Conservation (phyloP, 208 protist genomes). For the Phytomonas francai region DNA sequence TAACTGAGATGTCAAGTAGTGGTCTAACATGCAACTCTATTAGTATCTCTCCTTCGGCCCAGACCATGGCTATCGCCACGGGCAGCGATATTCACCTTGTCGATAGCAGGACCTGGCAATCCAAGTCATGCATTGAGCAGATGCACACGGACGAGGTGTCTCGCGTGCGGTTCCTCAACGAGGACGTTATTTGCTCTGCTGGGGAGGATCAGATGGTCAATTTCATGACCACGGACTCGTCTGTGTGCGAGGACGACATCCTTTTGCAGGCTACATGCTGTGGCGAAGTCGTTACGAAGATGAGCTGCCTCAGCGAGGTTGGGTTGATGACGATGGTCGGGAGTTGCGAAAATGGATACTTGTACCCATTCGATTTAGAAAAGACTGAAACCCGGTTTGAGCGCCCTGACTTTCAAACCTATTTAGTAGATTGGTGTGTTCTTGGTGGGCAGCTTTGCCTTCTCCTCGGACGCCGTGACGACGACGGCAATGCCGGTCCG, state of each 20-base stretch:
- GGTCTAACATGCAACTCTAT: conserved; percentile 46
- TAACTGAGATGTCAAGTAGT: conserved; percentile 46
- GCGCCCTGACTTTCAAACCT: conserved; percentile 48
- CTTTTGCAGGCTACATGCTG: conserved; percentile 60
- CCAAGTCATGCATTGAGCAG: conserved; percentile 29
- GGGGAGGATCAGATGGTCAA: conserved; percentile 88
- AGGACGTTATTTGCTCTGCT: conserved; percentile 57
- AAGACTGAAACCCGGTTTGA: conserved; percentile 30
- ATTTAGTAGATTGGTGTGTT: conserved; percentile 72
- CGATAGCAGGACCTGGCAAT: conserved; percentile 55
- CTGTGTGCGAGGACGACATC: conserved; percentile 65
- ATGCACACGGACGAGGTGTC: conserved; percentile 84
- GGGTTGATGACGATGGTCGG: conserved; percentile 44
- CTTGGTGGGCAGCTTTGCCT: conserved; percentile 37
- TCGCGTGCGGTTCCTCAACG: conserved; percentile 56
- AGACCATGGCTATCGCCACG: conserved; percentile 34
- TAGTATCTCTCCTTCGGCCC: conserved; percentile 31
- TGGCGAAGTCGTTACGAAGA: conserved; percentile 69
- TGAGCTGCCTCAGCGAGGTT: conserved; percentile 49
- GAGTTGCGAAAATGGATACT: conserved; percentile 78
- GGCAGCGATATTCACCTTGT: conserved; percentile 54
- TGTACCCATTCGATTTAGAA: conserved; percentile 57
- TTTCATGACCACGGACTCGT: conserved; percentile 37
- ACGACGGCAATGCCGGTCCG: conserved; percentile 61
- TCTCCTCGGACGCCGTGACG: conserved; percentile 56